Percentiles rank a stretch among this genome's conserved stretches.
Evolutionary conservation across 257 asterid species (phyloP).

Genomic region (Rhazya stricta): DNA sequence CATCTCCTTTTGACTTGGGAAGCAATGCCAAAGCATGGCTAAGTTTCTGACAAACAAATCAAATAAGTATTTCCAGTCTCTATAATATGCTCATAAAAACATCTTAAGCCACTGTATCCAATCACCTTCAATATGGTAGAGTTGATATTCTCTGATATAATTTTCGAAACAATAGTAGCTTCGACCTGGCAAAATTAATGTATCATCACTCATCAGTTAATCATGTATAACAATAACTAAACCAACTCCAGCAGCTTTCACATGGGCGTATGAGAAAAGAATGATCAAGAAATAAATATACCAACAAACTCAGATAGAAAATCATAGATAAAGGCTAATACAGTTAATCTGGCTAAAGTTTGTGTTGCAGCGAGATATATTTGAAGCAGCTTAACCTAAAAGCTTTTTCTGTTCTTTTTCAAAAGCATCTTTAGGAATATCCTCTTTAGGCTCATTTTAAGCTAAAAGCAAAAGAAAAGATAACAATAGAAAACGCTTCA

Average conservation of each 20-base stretch:
- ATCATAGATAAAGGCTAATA: neutral
- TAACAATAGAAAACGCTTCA: neutral
- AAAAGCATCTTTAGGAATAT: neutral
- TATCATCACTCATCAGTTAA: conserved; percentile 9
- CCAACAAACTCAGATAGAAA: neutral
- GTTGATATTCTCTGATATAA: conserved; percentile 67
- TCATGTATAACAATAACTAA: neutral
- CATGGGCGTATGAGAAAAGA: neutral
- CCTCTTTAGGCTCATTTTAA: neutral
- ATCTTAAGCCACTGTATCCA: conserved; percentile 11
- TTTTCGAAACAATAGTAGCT: conserved; percentile 59
- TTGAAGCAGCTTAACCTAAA: neutral
- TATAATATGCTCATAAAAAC: conserved; percentile 19
- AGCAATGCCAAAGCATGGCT: conserved; percentile 63
- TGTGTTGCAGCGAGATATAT: neutral
- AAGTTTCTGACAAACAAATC: conserved; percentile 62
- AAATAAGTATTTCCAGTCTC: conserved; percentile 24
- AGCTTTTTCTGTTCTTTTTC: neutral
- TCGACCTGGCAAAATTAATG: conserved; percentile 55
- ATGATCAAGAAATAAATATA: neutral
- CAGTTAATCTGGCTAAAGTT: neutral
- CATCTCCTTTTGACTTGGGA: conserved; percentile 84
- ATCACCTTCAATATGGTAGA: conserved; percentile 56
- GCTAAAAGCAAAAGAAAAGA: neutral
- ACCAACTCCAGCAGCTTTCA: conserved; percentile 6